Conservation (phyloP, 495 filamentous ascomycete species). For the Xylona heveae region DNA sequence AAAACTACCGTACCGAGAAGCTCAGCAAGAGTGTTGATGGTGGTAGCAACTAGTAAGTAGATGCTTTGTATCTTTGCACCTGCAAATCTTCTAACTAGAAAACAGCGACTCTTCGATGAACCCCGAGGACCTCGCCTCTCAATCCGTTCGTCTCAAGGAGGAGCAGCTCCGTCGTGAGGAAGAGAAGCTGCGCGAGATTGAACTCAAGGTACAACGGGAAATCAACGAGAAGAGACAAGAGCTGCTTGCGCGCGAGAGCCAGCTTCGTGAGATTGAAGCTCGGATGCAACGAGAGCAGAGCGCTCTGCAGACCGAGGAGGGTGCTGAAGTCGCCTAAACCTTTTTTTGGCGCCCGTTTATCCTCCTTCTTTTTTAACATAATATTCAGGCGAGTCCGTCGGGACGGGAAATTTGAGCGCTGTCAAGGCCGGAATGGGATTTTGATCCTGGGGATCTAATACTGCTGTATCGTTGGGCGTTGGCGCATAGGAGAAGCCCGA, state of each 20-base stretch:
- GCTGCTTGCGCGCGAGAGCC: constrained; percentile 88
- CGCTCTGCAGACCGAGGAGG: constrained; percentile 21
- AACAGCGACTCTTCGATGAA: constrained; percentile 62
- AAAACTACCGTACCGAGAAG: constrained; percentile 99
- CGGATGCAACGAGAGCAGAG: constrained; percentile 53
- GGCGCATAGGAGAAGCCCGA: too few relatives aligned
- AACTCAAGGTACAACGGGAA: constrained; percentile 96
- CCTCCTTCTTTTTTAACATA: too few relatives aligned
- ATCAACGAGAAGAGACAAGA: constrained; percentile 99
- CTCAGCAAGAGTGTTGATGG: constrained; percentile 97
- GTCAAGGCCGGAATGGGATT: too few relatives aligned
- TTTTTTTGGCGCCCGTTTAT: too few relatives aligned
- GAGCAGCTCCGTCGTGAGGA: constrained; percentile 97
- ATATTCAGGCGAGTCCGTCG: too few relatives aligned
- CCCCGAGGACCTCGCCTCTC: constrained; percentile 87
- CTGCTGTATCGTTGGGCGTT: too few relatives aligned
- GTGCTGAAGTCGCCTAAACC: constrained; percentile 26
- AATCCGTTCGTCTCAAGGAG: constrained; percentile 96
- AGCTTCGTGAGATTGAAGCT: constrained; percentile 85
- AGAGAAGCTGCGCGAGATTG: constrained; percentile 98
- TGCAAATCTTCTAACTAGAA: background rate
- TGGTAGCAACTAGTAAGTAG: constrained; percentile 61
- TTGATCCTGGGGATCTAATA: too few relatives aligned
- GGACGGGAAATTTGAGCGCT: too few relatives aligned
- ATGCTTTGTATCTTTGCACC: constrained; percentile 3